Conservation (phyloP, 148 eudicot species). For the Spergularia marina region DNA sequence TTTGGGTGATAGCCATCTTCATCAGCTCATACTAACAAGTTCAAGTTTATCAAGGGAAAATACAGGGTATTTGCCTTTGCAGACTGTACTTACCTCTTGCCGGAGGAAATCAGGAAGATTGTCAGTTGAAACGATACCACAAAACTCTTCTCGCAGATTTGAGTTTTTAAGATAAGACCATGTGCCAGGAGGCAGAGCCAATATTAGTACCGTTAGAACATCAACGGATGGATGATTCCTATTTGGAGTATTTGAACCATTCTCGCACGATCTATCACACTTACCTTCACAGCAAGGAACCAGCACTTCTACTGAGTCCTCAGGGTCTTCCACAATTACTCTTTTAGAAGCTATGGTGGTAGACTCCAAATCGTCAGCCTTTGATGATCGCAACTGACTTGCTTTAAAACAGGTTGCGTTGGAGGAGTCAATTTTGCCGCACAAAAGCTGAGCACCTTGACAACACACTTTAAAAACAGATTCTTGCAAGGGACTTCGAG, state of each 20-base stretch:
- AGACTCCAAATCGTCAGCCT: constrained; percentile 22
- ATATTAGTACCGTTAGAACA: constrained; percentile 36
- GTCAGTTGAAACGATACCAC: constrained; percentile 24
- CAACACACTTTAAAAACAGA: constrained; percentile 36
- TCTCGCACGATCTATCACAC: constrained; percentile 14
- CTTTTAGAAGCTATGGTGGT: constrained; percentile 32
- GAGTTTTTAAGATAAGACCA: constrained; percentile 37
- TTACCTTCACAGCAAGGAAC: constrained; percentile 35
- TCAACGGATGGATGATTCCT: constrained; percentile 29
- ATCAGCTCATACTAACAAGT: neutral
- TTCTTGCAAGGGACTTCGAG: constrained; percentile 29
- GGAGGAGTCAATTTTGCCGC: constrained; percentile 22
- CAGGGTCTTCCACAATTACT: constrained; percentile 21
- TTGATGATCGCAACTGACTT: constrained; percentile 19
- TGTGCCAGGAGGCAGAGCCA: constrained; percentile 45
- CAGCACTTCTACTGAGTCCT: constrained; percentile 30
- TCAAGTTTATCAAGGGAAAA: neutral
- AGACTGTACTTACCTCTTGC: constrained; percentile 37
- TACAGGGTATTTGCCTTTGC: neutral
- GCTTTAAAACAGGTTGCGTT: constrained; percentile 17
- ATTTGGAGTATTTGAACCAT: constrained; percentile 9
- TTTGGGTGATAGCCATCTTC: neutral
- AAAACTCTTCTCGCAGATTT: constrained; percentile 30
- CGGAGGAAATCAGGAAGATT: constrained; percentile 38
- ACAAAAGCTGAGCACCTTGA: constrained; percentile 44